A percentile compares a stretch with the other conserved stretches of the same genome.
These are phyloP conservation scores for Notholithocarpus densiflorus DNA, from an alignment of 306 rosid genomes.

Conservation along the genomic window DNA sequence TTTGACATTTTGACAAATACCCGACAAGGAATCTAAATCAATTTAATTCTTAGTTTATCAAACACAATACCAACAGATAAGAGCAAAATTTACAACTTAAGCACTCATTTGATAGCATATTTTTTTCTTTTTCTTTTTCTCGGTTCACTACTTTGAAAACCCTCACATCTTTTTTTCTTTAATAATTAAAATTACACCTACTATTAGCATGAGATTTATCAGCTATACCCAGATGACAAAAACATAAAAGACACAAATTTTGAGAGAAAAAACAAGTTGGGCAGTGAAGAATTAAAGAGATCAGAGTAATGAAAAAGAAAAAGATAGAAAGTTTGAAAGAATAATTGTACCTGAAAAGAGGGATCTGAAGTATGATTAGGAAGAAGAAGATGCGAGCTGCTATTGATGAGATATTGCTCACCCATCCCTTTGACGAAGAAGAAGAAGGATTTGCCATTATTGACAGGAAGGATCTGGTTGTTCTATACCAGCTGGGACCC, in stretches of 20 bases:
- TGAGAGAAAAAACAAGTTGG: neutral
- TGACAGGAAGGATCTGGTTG: conserved; percentile 13
- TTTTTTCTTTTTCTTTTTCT: neutral
- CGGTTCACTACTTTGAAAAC: neutral
- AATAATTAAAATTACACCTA: no score
- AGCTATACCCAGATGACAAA: neutral
- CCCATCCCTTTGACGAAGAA: conserved; percentile 48
- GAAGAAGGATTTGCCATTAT: conserved; percentile 48
- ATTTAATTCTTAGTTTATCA: neutral
- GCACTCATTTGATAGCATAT: neutral
- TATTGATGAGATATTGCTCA: conserved; percentile 41
- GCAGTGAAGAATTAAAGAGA: neutral
- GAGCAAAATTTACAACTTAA: neutral
- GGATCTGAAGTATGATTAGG: conserved; percentile 82
- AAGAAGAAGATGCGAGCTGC: conserved; percentile 69
- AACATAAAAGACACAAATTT: neutral
- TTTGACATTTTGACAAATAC: neutral
- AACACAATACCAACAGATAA: neutral
- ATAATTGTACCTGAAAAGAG: conserved; percentile 77
- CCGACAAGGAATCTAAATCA: neutral
- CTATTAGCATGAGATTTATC: neutral
- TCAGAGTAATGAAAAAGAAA: neutral
- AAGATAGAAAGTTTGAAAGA: neutral
- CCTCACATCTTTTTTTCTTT: no score
- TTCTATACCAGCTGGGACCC: neutral